Percentiles rank a stretch among this genome's conserved stretches.
These are phyloP conservation scores for Aspergillus flavus DNA, from an alignment of 2,329 filamentous ascomycete genomes.

Conservation along the genomic window DNA sequence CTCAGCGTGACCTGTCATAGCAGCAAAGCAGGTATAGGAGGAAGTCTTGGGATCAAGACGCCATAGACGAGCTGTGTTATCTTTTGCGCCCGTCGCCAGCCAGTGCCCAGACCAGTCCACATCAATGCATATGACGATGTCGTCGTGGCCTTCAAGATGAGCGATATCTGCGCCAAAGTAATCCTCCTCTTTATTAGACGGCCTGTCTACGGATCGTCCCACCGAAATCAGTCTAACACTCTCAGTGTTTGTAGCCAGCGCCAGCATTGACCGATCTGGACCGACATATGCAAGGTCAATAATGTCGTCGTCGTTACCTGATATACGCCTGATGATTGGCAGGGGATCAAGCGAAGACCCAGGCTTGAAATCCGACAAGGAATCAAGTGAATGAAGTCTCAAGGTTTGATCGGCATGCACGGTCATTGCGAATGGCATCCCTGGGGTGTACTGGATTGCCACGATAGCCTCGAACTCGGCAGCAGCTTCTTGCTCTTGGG, in stretches of 20 bases:
- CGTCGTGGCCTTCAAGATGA: constrained; percentile 84
- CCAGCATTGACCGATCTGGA: constrained; percentile 76
- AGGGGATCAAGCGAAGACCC: constrained; percentile 58
- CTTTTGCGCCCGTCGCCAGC: constrained; percentile 94
- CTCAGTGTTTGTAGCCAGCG: constrained; percentile 92
- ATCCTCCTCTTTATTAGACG: constrained; percentile 40
- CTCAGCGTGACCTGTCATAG: constrained; percentile 89
- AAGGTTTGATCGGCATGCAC: constrained; percentile 90
- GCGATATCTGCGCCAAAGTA: constrained; percentile 92
- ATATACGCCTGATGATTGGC: constrained; percentile 73
- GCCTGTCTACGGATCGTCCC: constrained; percentile 33
- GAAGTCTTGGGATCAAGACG: constrained; percentile 74
- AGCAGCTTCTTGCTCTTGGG: constrained; percentile 67
- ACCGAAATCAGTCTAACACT: constrained; percentile 86
- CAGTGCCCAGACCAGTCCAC: constrained; percentile 97
- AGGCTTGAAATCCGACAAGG: constrained; percentile 38
- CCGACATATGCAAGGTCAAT: constrained; percentile 91
- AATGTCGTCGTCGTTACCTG: constrained; percentile 95
- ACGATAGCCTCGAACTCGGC: constrained; percentile 69
- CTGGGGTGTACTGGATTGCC: constrained; percentile 67
- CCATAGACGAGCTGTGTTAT: constrained; percentile 93
- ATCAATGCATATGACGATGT: constrained; percentile 93
- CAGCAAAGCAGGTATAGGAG: constrained; percentile 77
- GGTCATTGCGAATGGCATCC: constrained; percentile 72
- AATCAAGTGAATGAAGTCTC: constrained; percentile 65